Conservation (phyloP, 2,329 filamentous ascomycete species). For the Rosellinia necatrix region DNA sequence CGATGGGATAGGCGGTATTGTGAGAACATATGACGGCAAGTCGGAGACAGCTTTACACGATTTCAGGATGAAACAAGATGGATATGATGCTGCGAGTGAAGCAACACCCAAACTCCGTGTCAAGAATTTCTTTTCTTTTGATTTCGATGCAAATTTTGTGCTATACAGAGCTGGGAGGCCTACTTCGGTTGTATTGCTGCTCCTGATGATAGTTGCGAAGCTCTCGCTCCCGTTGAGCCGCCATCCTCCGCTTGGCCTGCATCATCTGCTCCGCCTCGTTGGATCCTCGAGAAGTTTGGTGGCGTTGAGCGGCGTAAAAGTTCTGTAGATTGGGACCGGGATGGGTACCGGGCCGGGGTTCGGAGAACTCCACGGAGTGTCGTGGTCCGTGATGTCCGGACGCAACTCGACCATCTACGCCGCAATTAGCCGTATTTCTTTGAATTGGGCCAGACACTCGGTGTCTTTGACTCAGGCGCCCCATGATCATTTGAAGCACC, state of each 20-base stretch:
- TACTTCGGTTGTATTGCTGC: conserved; percentile 99
- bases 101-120: conserved; percentile 36
- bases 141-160: conserved; percentile 52
- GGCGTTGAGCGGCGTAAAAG: conserved; percentile 92
- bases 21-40: conserved; percentile 31
- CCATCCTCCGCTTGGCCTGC: conserved; percentile 99
- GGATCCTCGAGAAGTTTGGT: conserved; percentile 80
- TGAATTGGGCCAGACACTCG: conserved; percentile 29
- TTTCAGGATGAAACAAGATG: conserved; percentile 38
- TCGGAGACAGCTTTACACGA: conserved; percentile 35
- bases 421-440: conserved; percentile 34
- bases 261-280: conserved; percentile 97
- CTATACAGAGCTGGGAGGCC: conserved; percentile 78
- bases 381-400: conserved; percentile 63
- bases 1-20: conserved; percentile 27
- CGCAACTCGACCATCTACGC: conserved; percentile 71
- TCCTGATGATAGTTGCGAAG: conserved; percentile 99
- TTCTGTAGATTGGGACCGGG: conserved; percentile 82
- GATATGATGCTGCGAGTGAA: conserved; percentile 33
- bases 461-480: conserved; percentile 2
- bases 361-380: conserved; percentile 81
- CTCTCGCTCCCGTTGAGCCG: conserved; percentile 97
- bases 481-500: background rate
- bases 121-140: conserved; percentile 45
- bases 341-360: conserved; percentile 71